Evolutionary conservation across 257 asterid species (phyloP).

Genomic region (Solanum chiquidenum): DNA sequence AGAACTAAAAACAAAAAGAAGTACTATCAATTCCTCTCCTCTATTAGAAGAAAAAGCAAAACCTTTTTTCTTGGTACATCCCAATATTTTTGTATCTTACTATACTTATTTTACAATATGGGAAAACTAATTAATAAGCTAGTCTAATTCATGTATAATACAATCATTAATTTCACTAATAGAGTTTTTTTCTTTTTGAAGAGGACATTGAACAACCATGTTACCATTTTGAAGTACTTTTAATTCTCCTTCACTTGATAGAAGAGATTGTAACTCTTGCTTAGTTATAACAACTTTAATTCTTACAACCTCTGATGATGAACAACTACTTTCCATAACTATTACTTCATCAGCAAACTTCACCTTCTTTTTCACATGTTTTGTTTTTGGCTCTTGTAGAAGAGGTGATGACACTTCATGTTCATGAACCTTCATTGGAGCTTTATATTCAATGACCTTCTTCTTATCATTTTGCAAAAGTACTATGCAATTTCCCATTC

Average conservation of each 20-base stretch:
- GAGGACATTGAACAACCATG: constrained; percentile 13
- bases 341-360: constrained; percentile 24
- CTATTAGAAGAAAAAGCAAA: not conserved
- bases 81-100: not conserved
- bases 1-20: not conserved
- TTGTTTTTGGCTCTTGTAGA: constrained; percentile 13
- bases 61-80: not conserved
- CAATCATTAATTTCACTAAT: not conserved
- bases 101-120: not conserved
- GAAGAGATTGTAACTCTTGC: constrained; percentile 50
- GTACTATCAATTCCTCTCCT: not conserved
- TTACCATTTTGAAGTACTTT: constrained; percentile 24
- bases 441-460: constrained; percentile 37
- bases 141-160: not conserved
- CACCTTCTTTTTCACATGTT: constrained; percentile 14
- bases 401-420: constrained; percentile 32
- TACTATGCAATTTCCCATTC: constrained; percentile 51
- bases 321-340: constrained; percentile 10
- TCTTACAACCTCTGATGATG: constrained; percentile 33
- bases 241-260: constrained; percentile 30
- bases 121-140: not conserved
- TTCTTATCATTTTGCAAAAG: constrained; percentile 40
- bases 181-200: constrained; percentile 9
- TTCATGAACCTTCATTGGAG: constrained; percentile 40
- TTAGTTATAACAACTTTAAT: constrained; percentile 63